phyloP scores from a whole-genome alignment of 129 eudicot species.

The Tanacetum coccineum region DNA sequence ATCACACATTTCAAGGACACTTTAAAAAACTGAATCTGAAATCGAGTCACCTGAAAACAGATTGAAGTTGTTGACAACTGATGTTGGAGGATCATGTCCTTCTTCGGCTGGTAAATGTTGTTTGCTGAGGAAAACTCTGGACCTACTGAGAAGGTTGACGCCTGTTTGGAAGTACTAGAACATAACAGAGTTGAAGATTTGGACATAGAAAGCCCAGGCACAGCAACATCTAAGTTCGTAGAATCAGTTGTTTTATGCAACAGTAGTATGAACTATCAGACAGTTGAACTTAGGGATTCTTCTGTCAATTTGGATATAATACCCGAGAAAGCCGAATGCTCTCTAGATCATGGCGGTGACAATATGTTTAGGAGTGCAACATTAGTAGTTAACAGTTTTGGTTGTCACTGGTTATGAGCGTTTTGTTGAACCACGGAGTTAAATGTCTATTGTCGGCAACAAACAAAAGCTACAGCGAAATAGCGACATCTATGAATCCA shows the following conservation, averaged over 20 bases:
- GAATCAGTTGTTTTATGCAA: conserved; percentile 11
- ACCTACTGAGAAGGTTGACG: conserved; percentile 24
- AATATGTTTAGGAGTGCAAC: conserved; percentile 11
- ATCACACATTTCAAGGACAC: too few species aligned
- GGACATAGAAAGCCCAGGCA: conserved; percentile 61
- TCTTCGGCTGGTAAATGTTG: conserved; percentile 33
- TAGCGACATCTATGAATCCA: too few species aligned
- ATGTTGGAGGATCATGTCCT: conserved; percentile 23
- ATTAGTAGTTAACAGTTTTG: conserved; percentile 18
- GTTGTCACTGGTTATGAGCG: conserved; percentile 9
- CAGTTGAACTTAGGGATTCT: conserved; percentile 21
- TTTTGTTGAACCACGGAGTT: too few species aligned
- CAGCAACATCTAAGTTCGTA: conserved; percentile 56
- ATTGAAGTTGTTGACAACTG: conserved; percentile 42
- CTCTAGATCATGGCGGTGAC: conserved; percentile 18
- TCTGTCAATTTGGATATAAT: conserved; percentile 7
- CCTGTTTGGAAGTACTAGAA: neutral
- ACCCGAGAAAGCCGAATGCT: conserved; percentile 29
- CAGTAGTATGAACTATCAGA: neutral
- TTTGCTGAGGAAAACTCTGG: conserved; percentile 31
- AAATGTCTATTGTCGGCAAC: too few species aligned
- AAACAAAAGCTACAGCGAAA: too few species aligned
- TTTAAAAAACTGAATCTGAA: too few species aligned
- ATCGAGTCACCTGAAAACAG: too few species aligned
- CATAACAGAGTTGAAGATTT: conserved; percentile 29